A percentile compares a stretch with the other conserved stretches of the same genome.
phyloP scores from a whole-genome alignment of 2,329 filamentous ascomycete species.

The Thielaviopsis punctulata region DNA sequence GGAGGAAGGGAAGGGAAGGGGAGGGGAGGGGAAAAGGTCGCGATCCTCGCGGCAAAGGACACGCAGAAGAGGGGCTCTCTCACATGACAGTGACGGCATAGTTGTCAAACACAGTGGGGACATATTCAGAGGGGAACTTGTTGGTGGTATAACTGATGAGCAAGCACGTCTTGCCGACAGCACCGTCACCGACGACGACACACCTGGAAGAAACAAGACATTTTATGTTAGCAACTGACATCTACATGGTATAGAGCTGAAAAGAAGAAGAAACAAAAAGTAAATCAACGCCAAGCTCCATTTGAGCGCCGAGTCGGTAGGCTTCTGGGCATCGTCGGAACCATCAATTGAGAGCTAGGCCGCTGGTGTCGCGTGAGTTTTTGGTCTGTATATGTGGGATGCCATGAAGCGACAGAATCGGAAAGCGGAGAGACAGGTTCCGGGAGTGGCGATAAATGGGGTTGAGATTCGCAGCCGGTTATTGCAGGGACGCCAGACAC shows the following conservation, averaged over 20 bases:
- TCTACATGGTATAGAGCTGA: background rate
- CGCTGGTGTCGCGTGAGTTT: background rate
- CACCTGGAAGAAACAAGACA: slow-evolving; percentile 41
- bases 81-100: slow-evolving; percentile 99
- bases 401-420: background rate
- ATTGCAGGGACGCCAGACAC: too few species aligned
- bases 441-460: background rate
- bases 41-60: too few species aligned
- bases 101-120: slow-evolving; percentile 98
- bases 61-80: slow-evolving; percentile 30
- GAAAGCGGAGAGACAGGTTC: background rate
- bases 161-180: slow-evolving; percentile 96
- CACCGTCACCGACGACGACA: slow-evolving; percentile 97
- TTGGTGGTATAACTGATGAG: slow-evolving; percentile 99
- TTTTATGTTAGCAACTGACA: slow-evolving; percentile 1
- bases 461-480: background rate
- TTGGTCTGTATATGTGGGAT: background rate
- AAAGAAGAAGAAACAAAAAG: too few species aligned
- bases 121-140: slow-evolving; percentile 99
- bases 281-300: too few species aligned
- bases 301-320: background rate
- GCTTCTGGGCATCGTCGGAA: background rate
- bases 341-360: background rate
- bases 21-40: slow-evolving; percentile 5
- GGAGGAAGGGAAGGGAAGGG: background rate